These are phyloP conservation scores for Termitomyces sp. DNA, from an alignment of 1,284 basidiomycete species.

Conservation along the genomic window DNA sequence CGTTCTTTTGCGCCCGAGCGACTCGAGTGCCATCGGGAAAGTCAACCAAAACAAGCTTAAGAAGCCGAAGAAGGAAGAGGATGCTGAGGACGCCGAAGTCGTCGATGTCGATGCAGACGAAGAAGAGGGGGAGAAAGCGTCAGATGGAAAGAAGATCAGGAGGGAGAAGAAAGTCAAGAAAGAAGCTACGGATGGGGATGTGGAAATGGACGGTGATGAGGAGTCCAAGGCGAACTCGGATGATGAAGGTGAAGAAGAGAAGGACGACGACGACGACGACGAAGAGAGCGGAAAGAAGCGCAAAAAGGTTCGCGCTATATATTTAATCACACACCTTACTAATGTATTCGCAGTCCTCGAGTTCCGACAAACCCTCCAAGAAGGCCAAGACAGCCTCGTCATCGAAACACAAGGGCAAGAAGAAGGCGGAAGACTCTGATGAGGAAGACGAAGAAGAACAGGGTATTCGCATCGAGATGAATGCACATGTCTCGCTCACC, in stretches of 20 bases:
- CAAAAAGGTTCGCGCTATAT: constrained; percentile 47
- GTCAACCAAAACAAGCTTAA: constrained; percentile 22
- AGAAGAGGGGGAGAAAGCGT: constrained; percentile 37
- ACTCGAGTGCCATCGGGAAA: constrained; percentile 24
- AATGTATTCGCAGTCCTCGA: constrained; percentile 10
- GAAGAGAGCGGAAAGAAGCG: constrained; percentile 44
- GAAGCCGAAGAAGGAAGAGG: constrained; percentile 37
- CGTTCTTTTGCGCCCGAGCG: constrained; percentile 77
- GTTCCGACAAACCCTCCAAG: constrained; percentile 34
- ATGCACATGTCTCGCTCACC: constrained; percentile 88
- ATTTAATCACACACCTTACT: background rate
- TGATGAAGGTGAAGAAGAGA: constrained; percentile 34
- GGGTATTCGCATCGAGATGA: constrained; percentile 79
- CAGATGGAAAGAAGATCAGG: constrained; percentile 39
- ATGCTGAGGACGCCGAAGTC: constrained; percentile 29
- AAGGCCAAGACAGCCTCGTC: constrained; percentile 39
- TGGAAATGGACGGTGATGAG: constrained; percentile 52
- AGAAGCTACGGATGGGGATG: constrained; percentile 49
- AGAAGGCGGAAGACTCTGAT: constrained; percentile 39
- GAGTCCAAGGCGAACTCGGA: constrained; percentile 31
- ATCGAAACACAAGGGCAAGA: constrained; percentile 41
- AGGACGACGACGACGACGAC: constrained; percentile 24
- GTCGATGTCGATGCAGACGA: constrained; percentile 40
- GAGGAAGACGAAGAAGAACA: constrained; percentile 39
- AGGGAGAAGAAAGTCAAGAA: constrained; percentile 46